Conservation (phyloP, 768 basidiomycete species). For the Panus rudis region DNA sequence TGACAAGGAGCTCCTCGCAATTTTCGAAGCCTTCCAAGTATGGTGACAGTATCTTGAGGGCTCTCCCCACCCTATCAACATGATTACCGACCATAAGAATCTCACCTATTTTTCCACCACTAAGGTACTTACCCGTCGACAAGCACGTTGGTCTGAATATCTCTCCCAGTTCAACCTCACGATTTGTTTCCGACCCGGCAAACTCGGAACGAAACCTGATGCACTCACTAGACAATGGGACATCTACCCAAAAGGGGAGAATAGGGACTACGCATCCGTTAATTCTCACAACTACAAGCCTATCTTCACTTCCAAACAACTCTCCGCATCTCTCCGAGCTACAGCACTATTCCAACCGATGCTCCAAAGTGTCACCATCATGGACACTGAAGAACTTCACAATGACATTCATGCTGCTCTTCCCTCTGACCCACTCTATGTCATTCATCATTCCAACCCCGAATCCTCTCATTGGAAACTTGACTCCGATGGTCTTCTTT, state of each 20-base stretch:
- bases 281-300: not conserved
- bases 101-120: conserved; percentile 29
- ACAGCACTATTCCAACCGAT: not conserved
- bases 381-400: not conserved
- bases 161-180: conserved; percentile 18
- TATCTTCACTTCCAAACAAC: not conserved
- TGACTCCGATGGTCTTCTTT: conserved; percentile 12
- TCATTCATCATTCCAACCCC: not conserved
- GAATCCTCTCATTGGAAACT: not conserved
- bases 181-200: conserved; percentile 25
- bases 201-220: conserved; percentile 13
- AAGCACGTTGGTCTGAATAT: conserved; percentile 29
- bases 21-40: conserved; percentile 27
- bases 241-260: not conserved
- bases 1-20: conserved; percentile 44
- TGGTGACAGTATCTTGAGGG: conserved; percentile 22
- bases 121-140: conserved; percentile 26
- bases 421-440: not conserved
- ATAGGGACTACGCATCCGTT: too few relatives aligned
- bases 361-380: too few relatives aligned
- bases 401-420: not conserved
- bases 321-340: not conserved
- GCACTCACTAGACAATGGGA: conserved; percentile 16
- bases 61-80: conserved; percentile 8
- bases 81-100: conserved; percentile 32